Evolutionary conservation across 2,329 filamentous ascomycete species (phyloP).

Genomic region (Paraphoma chrysanthemicola): DNA sequence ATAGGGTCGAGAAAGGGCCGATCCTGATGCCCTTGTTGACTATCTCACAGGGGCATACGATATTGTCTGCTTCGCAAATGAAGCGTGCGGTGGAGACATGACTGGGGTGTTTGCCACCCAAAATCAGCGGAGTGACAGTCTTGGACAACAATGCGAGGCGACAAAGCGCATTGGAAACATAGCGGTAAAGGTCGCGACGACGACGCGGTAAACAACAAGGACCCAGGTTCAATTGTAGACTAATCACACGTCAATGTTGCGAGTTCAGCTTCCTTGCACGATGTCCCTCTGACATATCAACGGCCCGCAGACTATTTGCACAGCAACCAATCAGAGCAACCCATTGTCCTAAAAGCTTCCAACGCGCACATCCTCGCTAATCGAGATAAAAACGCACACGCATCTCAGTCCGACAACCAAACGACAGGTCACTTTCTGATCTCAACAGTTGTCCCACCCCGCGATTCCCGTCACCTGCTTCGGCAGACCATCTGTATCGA

Average conservation of each 20-base stretch:
- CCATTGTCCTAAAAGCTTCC: not conserved
- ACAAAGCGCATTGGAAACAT: not conserved
- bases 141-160: not conserved
- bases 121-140: not conserved
- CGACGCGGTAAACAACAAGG: not conserved
- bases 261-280: not conserved
- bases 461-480: not conserved
- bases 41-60: not conserved
- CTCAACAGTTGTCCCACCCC: not conserved
- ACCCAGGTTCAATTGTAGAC: not conserved
- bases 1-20: conserved; percentile 1
- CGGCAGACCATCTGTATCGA: not conserved
- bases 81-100: not conserved
- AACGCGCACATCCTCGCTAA: not conserved
- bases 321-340: not conserved
- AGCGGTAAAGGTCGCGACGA: not conserved
- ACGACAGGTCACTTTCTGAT: conserved; percentile 1
- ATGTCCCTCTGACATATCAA: not conserved
- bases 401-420: not conserved
- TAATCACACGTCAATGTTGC: not conserved
- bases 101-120: not conserved
- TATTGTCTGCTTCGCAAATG: not conserved
- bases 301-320: not conserved
- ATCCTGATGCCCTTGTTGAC: not conserved
- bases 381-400: not conserved